Evolutionary conservation across 225 moss, liverwort and hornwort species (phyloP), one percentile per base, ranked within the genome.

Genomic region (Antitrichia curtipendula): DNA sequence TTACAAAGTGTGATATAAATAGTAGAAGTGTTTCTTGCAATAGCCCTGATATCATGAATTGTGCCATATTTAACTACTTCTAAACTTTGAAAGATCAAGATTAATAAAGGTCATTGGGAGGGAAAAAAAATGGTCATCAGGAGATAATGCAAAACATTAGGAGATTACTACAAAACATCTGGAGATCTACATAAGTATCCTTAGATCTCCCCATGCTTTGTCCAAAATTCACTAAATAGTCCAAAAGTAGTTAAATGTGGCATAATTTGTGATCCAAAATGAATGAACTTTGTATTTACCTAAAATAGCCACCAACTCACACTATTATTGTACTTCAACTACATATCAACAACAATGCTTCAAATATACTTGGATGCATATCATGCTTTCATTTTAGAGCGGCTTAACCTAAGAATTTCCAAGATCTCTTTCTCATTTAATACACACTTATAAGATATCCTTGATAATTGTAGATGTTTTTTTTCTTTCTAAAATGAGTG

Each of bases 271-370:
- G 9, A 6, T 1, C 28, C 10, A 17, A 72, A 29, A 10, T 72
- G 6, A 0, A 45, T 45, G 29, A 13, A 45, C 12, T 2, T 6
- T 10, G 0, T 28, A 3, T 10, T 29, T 17, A 24, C 1, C 17
- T 45, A 72, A 27, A 29, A 17, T 69, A 4, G 3, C 13, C n/a
- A n/a, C n/a, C n/a, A n/a, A n/a, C n/a, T n/a, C n/a, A 68, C 28
- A 71, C 16, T 43, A 3, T 72, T 72, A 2, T 45, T 45, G 10
- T 1, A 17, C 7, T 72, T 72, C 29, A 45, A 45, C 6, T 17
- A 29, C 10, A n/a, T n/a, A n/a, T n/a, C n/a, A n/a, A n/a, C n/a
- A n/a, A n/a, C n/a, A n/a, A n/a, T n/a, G n/a, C n/a, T n/a, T n/a
- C 32, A 49, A 49, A 49, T 32, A 12, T 20, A 31, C 41, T 31